A percentile compares a stretch with the other conserved stretches of the same genome.
These are phyloP conservation scores for Pseudonitzschia delicatissima DNA, from an alignment of 108 stramenopile genomes.

Conservation along the genomic window DNA sequence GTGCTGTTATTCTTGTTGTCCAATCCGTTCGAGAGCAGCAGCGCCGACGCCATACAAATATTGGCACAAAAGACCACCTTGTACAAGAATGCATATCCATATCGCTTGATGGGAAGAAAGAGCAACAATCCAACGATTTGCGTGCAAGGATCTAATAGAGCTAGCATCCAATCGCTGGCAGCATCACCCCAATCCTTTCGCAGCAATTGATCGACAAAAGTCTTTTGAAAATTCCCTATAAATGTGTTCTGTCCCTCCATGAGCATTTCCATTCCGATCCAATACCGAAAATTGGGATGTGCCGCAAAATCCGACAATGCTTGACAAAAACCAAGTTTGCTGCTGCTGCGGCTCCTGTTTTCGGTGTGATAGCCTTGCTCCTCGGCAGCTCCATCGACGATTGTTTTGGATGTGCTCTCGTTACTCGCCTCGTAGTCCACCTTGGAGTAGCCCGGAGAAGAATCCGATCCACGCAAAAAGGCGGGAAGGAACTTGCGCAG, in stretches of 20 bases:
- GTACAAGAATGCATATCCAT: constrained; percentile 28
- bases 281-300: constrained; percentile 26
- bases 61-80: constrained; percentile 21
- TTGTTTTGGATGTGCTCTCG: background rate
- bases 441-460: too few species aligned
- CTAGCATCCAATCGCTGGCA: constrained; percentile 23
- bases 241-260: constrained; percentile 32
- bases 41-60: background rate
- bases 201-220: constrained; percentile 34
- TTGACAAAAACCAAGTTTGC: constrained; percentile 11
- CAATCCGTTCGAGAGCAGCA: background rate
- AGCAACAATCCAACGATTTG: constrained; percentile 15
- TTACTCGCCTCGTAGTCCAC: too few species aligned
- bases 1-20: background rate
- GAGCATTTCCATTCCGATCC: constrained; percentile 42
- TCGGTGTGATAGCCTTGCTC: background rate
- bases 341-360: background rate
- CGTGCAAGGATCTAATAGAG: constrained; percentile 12
- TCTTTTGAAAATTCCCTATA: constrained; percentile 25
- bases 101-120: constrained; percentile 33
- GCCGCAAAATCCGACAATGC: constrained; percentile 22
- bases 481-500: too few species aligned
- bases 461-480: too few species aligned
- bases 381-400: background rate
- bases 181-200: constrained; percentile 12